Conservation (phyloP, 108 stramenopile species). For the Pseudonitzschia multistriata region DNA sequence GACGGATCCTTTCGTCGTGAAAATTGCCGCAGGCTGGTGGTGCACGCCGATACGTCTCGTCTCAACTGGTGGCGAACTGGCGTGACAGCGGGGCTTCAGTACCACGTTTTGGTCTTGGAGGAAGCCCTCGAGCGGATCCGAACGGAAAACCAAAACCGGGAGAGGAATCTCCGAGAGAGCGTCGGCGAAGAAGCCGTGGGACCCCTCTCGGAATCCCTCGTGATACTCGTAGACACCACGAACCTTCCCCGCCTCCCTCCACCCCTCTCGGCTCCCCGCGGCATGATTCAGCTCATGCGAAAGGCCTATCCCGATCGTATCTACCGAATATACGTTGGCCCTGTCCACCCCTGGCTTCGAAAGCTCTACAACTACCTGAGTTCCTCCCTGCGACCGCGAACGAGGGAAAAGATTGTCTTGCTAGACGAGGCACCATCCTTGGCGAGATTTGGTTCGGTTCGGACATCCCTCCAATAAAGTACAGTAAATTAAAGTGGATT, state of each 20-base stretch:
- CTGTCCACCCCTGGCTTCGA: slow-evolving; percentile 4
- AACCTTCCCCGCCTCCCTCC: not conserved
- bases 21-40: not conserved
- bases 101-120: slow-evolving; percentile 7
- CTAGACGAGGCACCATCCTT: not conserved
- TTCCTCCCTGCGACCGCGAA: not conserved
- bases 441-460: too few relatives aligned
- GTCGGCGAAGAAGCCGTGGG: not conserved
- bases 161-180: not conserved
- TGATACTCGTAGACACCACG: slow-evolving; percentile 4
- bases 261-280: slow-evolving; percentile 2
- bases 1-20: not conserved
- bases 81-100: not conserved
- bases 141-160: not conserved
- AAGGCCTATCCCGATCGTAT: slow-evolving; percentile 5
- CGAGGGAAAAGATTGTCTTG: not conserved
- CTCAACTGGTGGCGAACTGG: slow-evolving; percentile 11
- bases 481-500: too few relatives aligned
- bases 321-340: not conserved
- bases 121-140: not conserved
- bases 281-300: slow-evolving; percentile 1
- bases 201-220: not conserved
- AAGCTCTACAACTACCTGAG: not conserved
- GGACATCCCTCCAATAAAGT: too few relatives aligned
- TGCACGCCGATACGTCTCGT: slow-evolving; percentile 1